Base-by-base conservation (phyloP, 2,329 filamentous ascomycete species). In the Ambrosiella xylebori region DNA sequence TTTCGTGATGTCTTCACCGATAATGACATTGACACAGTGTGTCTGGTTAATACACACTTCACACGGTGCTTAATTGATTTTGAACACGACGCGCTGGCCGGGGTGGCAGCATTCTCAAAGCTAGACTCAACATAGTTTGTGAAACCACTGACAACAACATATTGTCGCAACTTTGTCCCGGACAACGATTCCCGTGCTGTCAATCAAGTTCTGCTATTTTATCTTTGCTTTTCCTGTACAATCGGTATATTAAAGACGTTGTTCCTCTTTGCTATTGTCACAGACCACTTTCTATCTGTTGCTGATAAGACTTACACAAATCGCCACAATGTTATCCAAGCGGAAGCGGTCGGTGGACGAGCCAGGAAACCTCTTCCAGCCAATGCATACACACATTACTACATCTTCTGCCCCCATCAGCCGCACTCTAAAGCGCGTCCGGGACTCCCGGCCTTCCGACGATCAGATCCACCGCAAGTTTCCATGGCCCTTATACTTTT, bases 341-440 rank as follows among this genome's bases (percentile, higher is more conserved):
- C 79, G 81, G 68, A 84, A 84, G 71, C 76, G 79, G 49, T 83
- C 80, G 63, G 73, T 76, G 58, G 78, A 77, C 19, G 78, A 81
- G 65, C 70, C 44, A 27, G n/a, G 37, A 7, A 38, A 50, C 81
- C 69, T 71, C 40, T 72, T 39, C 7, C 35, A 39, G 12, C 27
- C 19, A 17, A 17, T 51, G 6, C 12, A 17, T 17, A 12, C 54
- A 5, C 13, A n/a, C 51, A 11, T 49, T 17, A 37, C 15, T 40
- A 41, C 39, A 40, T 39, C 35, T 39, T 8, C 37, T 19, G 27
- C 44, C 19, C 44, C 44, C 17, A 55, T 54, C 27, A 76, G 78
- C 63, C 76, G 81, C 35, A 84, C 81, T 0, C 68, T 77, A 65
- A 84, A 84, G 68, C 76, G 81, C 7, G 73, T 77, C 61, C 79